Percentiles rank a stretch among this genome's conserved stretches.
Evolutionary conservation across 108 stramenopile genomes (phyloP).

Genomic region (Mediolabrus comicus): DNA sequence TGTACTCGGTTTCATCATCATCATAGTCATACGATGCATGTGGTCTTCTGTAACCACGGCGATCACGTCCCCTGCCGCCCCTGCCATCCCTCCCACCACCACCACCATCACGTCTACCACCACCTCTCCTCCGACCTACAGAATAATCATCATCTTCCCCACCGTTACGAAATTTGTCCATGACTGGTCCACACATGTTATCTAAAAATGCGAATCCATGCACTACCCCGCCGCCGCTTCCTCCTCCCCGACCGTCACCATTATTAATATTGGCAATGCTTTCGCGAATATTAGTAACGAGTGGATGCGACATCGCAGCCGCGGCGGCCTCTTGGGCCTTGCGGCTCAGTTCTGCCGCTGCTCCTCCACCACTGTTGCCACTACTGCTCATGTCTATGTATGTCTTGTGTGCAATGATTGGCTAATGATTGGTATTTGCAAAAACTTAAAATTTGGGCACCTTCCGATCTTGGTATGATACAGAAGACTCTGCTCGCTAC

Average conservation of each 20-base stretch:
- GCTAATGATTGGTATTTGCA: too few relatives aligned
- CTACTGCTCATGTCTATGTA: neutral
- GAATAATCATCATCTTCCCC: constrained; percentile 27
- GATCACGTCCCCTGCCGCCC: neutral
- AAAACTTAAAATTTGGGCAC: too few relatives aligned
- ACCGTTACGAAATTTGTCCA: constrained; percentile 17
- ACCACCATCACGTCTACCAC: neutral
- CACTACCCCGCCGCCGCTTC: neutral
- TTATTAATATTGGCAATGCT: neutral
- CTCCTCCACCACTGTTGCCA: too few relatives aligned
- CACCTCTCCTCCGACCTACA: neutral
- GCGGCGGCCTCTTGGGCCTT: constrained; percentile 13
- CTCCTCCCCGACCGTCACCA: neutral
- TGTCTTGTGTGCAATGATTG: too few relatives aligned
- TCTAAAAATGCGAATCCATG: constrained; percentile 28
- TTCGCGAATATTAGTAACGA: neutral
- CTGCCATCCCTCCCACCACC: too few relatives aligned
- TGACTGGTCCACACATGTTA: constrained; percentile 45
- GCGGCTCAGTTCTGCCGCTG: constrained; percentile 11
- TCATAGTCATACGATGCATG: constrained; percentile 36
- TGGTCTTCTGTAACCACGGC: constrained; percentile 13
- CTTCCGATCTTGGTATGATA: too few relatives aligned
- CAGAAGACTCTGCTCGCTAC: too few relatives aligned
- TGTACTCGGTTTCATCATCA: constrained; percentile 37
- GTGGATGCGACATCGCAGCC: neutral